These are phyloP conservation scores for Aeminium ludgeri DNA, from an alignment of 495 filamentous ascomycete species.

Conservation along the genomic window DNA sequence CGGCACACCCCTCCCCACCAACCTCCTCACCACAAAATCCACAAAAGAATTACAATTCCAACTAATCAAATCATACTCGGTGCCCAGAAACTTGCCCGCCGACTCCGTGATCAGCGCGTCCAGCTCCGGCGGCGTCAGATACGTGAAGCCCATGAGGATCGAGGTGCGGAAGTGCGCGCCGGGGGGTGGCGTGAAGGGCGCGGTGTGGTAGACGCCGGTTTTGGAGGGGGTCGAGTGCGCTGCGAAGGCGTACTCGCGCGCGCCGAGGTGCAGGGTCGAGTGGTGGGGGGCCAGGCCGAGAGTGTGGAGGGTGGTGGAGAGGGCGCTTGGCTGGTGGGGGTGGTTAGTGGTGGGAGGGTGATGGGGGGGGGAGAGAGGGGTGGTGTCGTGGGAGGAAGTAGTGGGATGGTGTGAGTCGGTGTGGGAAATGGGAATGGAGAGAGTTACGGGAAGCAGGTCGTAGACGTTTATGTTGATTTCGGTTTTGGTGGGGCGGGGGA, in stretches of 20 bases:
- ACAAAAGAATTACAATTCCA: conserved; percentile 79
- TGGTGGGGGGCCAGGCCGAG: conserved; percentile 57
- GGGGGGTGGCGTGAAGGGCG: conserved; percentile 45
- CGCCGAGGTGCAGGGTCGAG: conserved; percentile 60
- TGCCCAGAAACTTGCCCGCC: conserved; percentile 49
- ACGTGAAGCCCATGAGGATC: conserved; percentile 56
- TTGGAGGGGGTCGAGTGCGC: conserved; percentile 49
- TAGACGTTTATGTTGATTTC: conserved; percentile 67
- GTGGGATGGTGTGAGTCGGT: background rate
- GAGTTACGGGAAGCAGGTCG: conserved; percentile 49
- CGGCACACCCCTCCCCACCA: conserved; percentile 48
- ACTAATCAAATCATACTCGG: conserved; percentile 57
- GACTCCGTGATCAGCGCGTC: conserved; percentile 46
- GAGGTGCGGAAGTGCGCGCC: conserved; percentile 54
- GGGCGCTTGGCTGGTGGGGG: conserved; percentile 39
- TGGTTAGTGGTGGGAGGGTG: conserved; percentile 2
- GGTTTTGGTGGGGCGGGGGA: too few species aligned
- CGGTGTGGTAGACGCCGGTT: conserved; percentile 67
- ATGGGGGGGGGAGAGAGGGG: conserved; percentile 1
- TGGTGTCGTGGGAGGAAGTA: conserved; percentile 13
- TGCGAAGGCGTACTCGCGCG: conserved; percentile 67
- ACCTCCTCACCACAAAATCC: conserved; percentile 43
- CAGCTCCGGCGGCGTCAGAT: conserved; percentile 44
- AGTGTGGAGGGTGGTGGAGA: conserved; percentile 54
- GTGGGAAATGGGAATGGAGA: background rate